Evolutionary conservation across 2,329 filamentous ascomycete genomes (phyloP), one percentile per base, ranked within the genome.

Genomic region (Calonectria multiphialidica): DNA sequence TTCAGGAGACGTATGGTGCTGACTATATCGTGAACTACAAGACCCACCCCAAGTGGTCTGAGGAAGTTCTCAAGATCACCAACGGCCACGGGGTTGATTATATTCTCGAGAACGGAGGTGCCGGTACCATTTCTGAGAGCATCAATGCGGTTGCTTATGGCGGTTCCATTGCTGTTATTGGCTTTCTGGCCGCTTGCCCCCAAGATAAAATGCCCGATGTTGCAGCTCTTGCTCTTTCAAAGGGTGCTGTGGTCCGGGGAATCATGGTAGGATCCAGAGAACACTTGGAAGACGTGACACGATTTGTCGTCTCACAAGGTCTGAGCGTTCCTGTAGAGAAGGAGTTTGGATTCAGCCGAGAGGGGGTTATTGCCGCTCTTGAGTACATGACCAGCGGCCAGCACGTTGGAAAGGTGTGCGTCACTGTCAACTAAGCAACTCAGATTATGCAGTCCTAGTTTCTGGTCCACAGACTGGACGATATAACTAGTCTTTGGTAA

Each of bases 1-100:
- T 82, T 9, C 81, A 82, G 72, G 72, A 78, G 2, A 79, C 77
- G 16, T 80, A 81, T 30, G 87, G 87, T 12, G 87, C 85, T 2
- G 84, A 87, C 61, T 78, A 85, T 65, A 81, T 80, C 2, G 86
- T 90, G 80, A 90, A 90, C 79, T 89, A 89, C 79, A 85, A 83
- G 63, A 86, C 80, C 2, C 83, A 77, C 0, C 84, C 85, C 0
- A 72, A 87, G 71, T 88, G 88, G 88, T 83, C 82, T 4, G 76
- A 79, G 3, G 85, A 88, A 63, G 87, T 87, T 0, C 82, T 84
- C 69, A 75, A 78, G 10, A 75, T 87, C 45, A 89, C 88, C 0
- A 68, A 83, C 5, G 83, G 84, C n/a, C 79, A 80, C 13, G 88
- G 88, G 8, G 87, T 82, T 1, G 84, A 88, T 70, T 78, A 81